Evolutionary conservation across 108 stramenopile species (phyloP).

Genomic region (Skeletonema tropicum): DNA sequence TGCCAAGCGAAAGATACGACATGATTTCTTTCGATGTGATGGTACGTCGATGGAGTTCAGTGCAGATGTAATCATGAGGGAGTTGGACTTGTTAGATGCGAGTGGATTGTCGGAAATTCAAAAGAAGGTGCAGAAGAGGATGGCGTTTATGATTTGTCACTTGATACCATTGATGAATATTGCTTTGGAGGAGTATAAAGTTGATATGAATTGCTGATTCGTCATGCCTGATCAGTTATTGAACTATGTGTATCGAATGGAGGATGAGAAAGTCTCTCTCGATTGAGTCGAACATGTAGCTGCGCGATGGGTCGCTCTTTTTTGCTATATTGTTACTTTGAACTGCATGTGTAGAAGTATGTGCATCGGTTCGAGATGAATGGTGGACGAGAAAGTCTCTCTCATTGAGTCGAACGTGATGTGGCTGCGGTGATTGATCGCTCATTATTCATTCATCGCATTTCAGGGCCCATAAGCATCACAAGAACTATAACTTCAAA

Average conservation of each 20-base stretch:
- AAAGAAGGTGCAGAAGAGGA: slow-evolving; percentile 28
- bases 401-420: not conserved
- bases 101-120: slow-evolving; percentile 20
- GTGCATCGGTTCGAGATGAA: not conserved
- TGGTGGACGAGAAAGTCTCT: not conserved
- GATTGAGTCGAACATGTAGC: not conserved
- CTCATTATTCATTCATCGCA: not conserved
- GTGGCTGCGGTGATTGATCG: not conserved
- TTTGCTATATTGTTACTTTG: too few relatives aligned
- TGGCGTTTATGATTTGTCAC: slow-evolving; percentile 57
- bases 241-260: not conserved
- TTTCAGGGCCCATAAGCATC: not conserved
- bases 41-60: slow-evolving; percentile 61
- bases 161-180: slow-evolving; percentile 58
- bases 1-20: slow-evolving; percentile 73
- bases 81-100: slow-evolving; percentile 40
- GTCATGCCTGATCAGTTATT: not conserved
- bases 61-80: slow-evolving; percentile 46
- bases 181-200: slow-evolving; percentile 50
- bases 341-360: not conserved
- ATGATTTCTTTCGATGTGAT: slow-evolving; percentile 81
- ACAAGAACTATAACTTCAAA: not conserved
- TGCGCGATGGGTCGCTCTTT: not conserved
- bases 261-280: not conserved
- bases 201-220: slow-evolving; percentile 18